These are phyloP conservation scores for Neonectria faginata DNA, from an alignment of 2,329 filamentous ascomycete genomes.

Conservation along the genomic window DNA sequence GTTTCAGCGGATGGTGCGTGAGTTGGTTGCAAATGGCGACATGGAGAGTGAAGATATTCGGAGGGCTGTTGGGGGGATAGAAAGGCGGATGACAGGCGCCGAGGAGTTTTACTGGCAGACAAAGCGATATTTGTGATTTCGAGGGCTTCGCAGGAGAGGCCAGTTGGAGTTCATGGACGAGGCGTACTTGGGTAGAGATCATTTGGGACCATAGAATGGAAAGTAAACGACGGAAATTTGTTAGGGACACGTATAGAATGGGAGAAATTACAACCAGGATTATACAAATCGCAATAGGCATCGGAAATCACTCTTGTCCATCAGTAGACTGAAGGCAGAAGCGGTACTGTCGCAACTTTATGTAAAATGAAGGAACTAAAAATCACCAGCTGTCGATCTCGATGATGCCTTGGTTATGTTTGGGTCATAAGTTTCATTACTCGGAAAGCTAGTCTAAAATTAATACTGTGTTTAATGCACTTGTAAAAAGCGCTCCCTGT, in stretches of 20 bases:
- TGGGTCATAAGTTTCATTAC: background rate
- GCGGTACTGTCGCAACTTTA: background rate
- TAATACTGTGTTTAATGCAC: background rate
- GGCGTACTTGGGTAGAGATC: background rate
- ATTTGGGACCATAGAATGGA: no score
- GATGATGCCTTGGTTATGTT: background rate
- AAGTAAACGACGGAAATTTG: background rate
- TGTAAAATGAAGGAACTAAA: background rate
- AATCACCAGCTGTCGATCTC: background rate
- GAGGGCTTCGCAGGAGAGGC: background rate
- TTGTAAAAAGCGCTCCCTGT: background rate
- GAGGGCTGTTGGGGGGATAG: conserved; percentile 19
- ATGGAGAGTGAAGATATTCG: conserved; percentile 4
- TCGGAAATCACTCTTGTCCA: background rate
- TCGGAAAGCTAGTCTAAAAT: background rate
- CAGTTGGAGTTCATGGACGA: background rate
- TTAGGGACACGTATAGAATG: background rate
- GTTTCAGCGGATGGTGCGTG: conserved; percentile 17
- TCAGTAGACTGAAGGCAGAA: background rate
- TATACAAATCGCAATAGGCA: background rate
- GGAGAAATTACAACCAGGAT: background rate
- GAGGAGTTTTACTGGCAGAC: conserved; percentile 30
- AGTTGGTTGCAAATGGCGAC: background rate
- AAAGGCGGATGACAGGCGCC: conserved; percentile 26
- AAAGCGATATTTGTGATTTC: conserved; percentile 22